These are phyloP conservation scores for Penicillium sp. DNA, from an alignment of 2,329 filamentous ascomycete genomes.

Conservation along the genomic window DNA sequence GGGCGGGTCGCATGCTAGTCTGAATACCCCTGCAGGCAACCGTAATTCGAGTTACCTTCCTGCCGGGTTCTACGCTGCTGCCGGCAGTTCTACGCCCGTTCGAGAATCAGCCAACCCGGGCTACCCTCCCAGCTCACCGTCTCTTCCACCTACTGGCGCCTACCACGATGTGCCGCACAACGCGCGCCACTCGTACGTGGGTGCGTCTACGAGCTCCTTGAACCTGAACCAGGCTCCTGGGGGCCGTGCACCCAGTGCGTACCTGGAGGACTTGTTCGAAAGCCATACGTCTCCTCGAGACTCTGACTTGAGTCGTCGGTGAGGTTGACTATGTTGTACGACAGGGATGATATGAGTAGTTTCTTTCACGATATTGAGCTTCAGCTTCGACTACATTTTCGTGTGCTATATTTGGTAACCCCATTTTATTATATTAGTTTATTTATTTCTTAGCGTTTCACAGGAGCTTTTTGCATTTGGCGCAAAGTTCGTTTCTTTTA, in stretches of 20 bases:
- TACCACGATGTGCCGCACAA: slow-evolving; percentile 31
- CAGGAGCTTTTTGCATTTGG: not conserved
- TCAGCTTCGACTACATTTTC: not conserved
- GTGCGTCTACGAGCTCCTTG: slow-evolving; percentile 59
- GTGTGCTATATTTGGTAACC: slow-evolving; percentile 7
- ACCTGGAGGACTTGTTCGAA: slow-evolving; percentile 85
- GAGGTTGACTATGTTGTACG: slow-evolving; percentile 5
- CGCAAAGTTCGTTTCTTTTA: not conserved
- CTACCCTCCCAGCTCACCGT: slow-evolving; percentile 67
- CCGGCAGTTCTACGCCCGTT: slow-evolving; percentile 57
- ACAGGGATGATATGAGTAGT: slow-evolving; percentile 3
- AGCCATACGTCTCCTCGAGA: slow-evolving; percentile 54
- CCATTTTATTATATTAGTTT: not conserved
- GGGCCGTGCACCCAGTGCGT: slow-evolving; percentile 80
- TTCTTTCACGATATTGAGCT: not conserved
- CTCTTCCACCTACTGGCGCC: slow-evolving; percentile 48
- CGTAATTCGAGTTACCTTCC: slow-evolving; percentile 80
- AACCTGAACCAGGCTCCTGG: slow-evolving; percentile 65
- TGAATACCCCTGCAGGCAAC: slow-evolving; percentile 38
- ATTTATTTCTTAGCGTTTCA: not conserved
- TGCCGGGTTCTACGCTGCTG: slow-evolving; percentile 84
- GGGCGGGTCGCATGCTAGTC: slow-evolving; percentile 51
- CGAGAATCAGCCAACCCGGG: slow-evolving; percentile 44
- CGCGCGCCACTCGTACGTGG: slow-evolving; percentile 30
- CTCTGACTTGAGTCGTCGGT: slow-evolving; percentile 14